A percentile compares a stretch with the other conserved stretches of the same genome.
phyloP scores from a whole-genome alignment of 441 rosid species.

The Kokia cookei region DNA sequence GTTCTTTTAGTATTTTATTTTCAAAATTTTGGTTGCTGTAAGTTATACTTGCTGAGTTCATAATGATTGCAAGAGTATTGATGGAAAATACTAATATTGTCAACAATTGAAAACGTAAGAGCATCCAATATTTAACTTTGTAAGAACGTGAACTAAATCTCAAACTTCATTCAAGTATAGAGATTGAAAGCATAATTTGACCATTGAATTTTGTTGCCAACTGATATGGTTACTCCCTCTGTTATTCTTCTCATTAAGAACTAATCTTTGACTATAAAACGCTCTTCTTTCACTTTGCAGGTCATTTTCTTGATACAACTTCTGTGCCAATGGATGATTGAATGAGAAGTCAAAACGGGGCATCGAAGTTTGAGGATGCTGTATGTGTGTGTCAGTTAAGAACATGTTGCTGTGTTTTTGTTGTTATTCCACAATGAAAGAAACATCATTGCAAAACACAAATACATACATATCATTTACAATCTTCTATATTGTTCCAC shows the following conservation, averaged over 20 bases:
- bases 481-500: neutral
- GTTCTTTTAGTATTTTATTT: no score
- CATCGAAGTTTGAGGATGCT: neutral
- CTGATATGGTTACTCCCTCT: neutral
- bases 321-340: neutral
- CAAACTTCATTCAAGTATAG: no score
- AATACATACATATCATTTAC: neutral
- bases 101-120: no score
- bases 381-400: neutral
- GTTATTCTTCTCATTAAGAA: neutral
- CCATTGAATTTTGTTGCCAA: neutral
- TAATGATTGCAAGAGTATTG: no score
- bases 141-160: no score
- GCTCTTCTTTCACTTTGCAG: conserved; percentile 16
- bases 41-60: no score
- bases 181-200: neutral
- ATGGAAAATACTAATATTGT: neutral
- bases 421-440: neutral
- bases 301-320: conserved; percentile 1
- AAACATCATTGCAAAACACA: neutral
- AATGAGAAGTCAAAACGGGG: neutral
- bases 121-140: no score
- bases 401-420: neutral
- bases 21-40: no score
- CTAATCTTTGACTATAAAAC: neutral